phyloP scores from a whole-genome alignment of 768 basidiomycete genomes.

The Steccherinum ochraceum region DNA sequence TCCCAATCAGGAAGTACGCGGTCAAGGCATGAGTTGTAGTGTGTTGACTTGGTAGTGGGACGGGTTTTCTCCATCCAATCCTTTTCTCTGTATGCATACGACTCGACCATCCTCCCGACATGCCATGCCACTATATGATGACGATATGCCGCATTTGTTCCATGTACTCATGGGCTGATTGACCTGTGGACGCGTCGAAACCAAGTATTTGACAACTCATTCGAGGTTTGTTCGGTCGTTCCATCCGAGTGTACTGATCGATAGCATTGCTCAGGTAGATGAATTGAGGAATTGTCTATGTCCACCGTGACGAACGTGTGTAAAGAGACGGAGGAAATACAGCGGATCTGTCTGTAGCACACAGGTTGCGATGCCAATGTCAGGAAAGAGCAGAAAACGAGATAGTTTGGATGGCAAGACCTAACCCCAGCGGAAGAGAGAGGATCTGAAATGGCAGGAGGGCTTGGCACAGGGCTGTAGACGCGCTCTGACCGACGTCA shows the following conservation, averaged over 20 bases:
- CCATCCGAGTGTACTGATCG: too few species aligned
- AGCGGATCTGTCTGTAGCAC: too few species aligned
- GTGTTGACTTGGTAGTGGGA: conserved; percentile 12
- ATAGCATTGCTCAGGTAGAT: too few species aligned
- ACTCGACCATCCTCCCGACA: conserved; percentile 25
- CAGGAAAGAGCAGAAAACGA: too few species aligned
- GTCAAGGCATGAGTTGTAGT: conserved; percentile 70
- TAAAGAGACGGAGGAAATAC: background rate
- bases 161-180: too few species aligned
- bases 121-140: conserved; percentile 20
- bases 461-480: background rate
- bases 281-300: too few species aligned
- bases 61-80: conserved; percentile 21
- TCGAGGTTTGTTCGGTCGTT: too few species aligned
- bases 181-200: too few species aligned
- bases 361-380: too few species aligned
- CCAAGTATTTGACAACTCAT: too few species aligned
- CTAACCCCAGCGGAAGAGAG: too few species aligned
- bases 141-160: conserved; percentile 10
- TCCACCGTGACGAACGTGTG: background rate
- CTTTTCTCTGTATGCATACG: conserved; percentile 35
- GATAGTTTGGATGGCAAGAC: too few species aligned
- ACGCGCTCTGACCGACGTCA: background rate
- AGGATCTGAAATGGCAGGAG: background rate
- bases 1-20: conserved; percentile 90